Conservation (phyloP, 1,139 yeast species). For the Scheffersomyces cryptocercus region DNA sequence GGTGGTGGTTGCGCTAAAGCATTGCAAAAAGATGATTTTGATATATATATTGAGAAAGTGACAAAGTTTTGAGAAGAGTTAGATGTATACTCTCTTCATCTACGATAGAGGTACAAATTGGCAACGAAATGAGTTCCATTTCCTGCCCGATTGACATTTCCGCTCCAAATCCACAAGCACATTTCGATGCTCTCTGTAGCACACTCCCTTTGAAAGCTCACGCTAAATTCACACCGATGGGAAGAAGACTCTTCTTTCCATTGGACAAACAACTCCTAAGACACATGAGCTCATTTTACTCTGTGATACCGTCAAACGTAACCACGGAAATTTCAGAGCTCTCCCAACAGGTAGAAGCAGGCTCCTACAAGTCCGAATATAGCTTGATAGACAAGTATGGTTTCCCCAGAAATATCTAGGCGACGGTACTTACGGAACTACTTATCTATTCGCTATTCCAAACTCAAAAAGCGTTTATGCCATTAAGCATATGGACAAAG, state of each 20-base stretch:
- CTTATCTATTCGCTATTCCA: conserved; percentile 4
- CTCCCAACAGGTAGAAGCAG: too few relatives aligned
- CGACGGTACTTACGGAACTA: conserved; percentile 18
- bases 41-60: too few relatives aligned
- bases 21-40: too few relatives aligned
- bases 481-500: conserved; percentile 3
- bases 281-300: background rate
- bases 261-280: background rate
- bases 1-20: too few relatives aligned
- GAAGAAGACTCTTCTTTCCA: background rate
- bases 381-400: conserved; percentile 2
- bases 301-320: background rate
- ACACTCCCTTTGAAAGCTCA: background rate
- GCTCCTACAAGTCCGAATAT: background rate
- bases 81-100: too few relatives aligned
- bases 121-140: too few relatives aligned
- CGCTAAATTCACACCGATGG: background rate
- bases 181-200: background rate
- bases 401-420: conserved; percentile 15
- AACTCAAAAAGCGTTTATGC: conserved; percentile 1
- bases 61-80: too few relatives aligned
- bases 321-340: too few relatives aligned
- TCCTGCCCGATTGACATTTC: too few relatives aligned
- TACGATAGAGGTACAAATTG: too few relatives aligned
- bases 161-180: too few relatives aligned